Conservation (phyloP, 768 basidiomycete genomes). For the Austroboletus festivus region DNA sequence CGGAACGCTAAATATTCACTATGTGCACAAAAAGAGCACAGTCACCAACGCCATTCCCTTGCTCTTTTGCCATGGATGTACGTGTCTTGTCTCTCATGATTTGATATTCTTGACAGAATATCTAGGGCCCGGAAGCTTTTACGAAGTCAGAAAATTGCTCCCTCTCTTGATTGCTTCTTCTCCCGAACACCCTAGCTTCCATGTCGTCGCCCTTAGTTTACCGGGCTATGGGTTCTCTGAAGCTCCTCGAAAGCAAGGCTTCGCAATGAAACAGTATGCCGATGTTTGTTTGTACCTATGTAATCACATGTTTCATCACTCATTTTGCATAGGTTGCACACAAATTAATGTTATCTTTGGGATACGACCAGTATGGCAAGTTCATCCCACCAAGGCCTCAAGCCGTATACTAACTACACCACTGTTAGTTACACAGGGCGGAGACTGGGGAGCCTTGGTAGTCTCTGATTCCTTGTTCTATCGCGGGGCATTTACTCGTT, state of each 20-base stretch:
- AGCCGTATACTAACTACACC: neutral
- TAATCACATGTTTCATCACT: neutral
- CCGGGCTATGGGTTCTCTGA: conserved; percentile 65
- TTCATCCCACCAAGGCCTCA: neutral
- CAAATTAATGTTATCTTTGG: conserved; percentile 48
- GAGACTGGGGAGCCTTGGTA: conserved; percentile 46
- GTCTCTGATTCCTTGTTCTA: conserved; percentile 2
- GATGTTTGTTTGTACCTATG: conserved; percentile 36
- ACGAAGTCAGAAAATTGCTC: conserved; percentile 56
- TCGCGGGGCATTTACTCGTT: neutral
- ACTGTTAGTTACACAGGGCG: conserved; percentile 44
- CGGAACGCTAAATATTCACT: conserved; percentile 52
- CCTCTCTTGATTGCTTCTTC: conserved; percentile 45
- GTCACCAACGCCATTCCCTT: conserved; percentile 50
- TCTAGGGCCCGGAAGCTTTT: conserved; percentile 59
- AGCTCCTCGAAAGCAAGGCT: conserved; percentile 51
- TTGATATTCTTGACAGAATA: neutral
- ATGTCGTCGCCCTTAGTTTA: conserved; percentile 56
- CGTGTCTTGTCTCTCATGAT: conserved; percentile 7
- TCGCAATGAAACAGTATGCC: conserved; percentile 48
- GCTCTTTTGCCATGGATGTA: conserved; percentile 61
- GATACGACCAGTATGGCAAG: conserved; percentile 48
- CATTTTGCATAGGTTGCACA: conserved; percentile 36
- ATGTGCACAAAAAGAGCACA: conserved; percentile 52
- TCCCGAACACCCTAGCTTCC: conserved; percentile 51